Base-by-base conservation (phyloP, 305 asterid genomes). In the Fraxinus sp. region DNA sequence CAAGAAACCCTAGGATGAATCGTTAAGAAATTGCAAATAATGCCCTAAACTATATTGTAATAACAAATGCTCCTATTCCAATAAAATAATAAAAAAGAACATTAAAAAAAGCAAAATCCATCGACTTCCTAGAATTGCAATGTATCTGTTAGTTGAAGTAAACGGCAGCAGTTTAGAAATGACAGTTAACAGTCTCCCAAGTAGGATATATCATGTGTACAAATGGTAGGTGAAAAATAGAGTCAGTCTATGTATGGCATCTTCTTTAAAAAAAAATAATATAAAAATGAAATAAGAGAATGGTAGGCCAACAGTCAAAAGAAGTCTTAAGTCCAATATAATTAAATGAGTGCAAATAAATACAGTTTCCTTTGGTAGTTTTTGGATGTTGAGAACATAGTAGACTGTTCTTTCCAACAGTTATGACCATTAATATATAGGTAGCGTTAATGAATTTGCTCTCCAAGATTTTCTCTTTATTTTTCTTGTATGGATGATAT, bases 241-340 rank as follows among this genome's bases (percentile, higher is more conserved):
- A 77, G 10, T 57, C 68, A 59, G 70, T 18, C 70, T 5, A 18
- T 59, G 70, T 52, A 62, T 2, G 74, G 20, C 37, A 66, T 13
- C 30, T 7, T 7, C 0, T 59, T 20, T 20, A 18, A 62, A 57
- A 64, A 64, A 2, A 26, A 66, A 66, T 1, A 24, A 66, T 66
- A 66, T 24, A 66, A 26, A 66, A 66, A 32, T 57, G 68, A 32
- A 66, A 16, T 36, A 4, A 9, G 74, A 30, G 82, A 79, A 83
- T 76, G 92, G 89, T 90, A 88, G 93, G 93, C 90, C 93, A 90
- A 88, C 91, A 83, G 93, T 88, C 85, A 90, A 90, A 66, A 84
- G 86, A 83, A 82, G 89, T 88, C 89, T 83, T 83, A 81, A 80
- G 36, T 86, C 78, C 82, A 79, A 52, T 70, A 77, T 66, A 24